Evolutionary conservation across 2,329 filamentous ascomycete genomes (phyloP).

Genomic region (Stemphylium lycopersici): DNA sequence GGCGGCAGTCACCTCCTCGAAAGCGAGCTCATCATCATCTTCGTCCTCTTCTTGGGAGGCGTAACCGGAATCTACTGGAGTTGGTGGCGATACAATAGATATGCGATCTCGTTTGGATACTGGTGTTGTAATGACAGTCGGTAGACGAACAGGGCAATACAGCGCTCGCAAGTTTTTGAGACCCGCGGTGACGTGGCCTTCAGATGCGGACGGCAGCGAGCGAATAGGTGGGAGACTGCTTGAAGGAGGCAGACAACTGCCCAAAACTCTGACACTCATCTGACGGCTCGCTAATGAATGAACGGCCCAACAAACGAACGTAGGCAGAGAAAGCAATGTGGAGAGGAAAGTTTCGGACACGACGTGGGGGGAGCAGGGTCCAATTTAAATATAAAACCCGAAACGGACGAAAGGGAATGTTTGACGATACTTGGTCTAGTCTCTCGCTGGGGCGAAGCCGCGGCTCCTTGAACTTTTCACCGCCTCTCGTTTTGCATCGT

Average conservation of each 20-base stretch:
- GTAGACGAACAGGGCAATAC: conserved; percentile 45
- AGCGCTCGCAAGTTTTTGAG: conserved; percentile 37
- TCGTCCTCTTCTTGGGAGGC: conserved; percentile 43
- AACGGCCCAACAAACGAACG: conserved; percentile 2
- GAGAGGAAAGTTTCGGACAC: conserved; percentile 20
- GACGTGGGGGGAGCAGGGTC: conserved; percentile 23
- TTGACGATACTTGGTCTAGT: conserved; percentile 34
- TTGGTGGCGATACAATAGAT: conserved; percentile 25
- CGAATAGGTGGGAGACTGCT: conserved; percentile 42
- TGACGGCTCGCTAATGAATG: conserved; percentile 13
- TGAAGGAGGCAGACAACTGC: conserved; percentile 40
- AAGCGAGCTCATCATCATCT: conserved; percentile 22
- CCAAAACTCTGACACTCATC: conserved; percentile 35
- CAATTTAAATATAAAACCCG: conserved; percentile 15
- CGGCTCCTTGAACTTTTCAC: conserved; percentile 37
- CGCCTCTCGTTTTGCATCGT: conserved; percentile 38
- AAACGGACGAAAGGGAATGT: conserved; percentile 16
- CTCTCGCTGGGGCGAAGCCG: conserved; percentile 35
- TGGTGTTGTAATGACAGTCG: conserved; percentile 21
- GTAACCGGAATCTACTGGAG: conserved; percentile 44
- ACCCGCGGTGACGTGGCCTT: conserved; percentile 30
- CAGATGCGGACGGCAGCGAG: conserved; percentile 25
- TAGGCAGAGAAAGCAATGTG: conserved; percentile 4
- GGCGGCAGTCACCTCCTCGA: conserved; percentile 33
- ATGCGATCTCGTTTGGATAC: conserved; percentile 17